These are phyloP conservation scores for Candida namnaoensis DNA, from an alignment of 805 yeast genomes.

Conservation along the genomic window DNA sequence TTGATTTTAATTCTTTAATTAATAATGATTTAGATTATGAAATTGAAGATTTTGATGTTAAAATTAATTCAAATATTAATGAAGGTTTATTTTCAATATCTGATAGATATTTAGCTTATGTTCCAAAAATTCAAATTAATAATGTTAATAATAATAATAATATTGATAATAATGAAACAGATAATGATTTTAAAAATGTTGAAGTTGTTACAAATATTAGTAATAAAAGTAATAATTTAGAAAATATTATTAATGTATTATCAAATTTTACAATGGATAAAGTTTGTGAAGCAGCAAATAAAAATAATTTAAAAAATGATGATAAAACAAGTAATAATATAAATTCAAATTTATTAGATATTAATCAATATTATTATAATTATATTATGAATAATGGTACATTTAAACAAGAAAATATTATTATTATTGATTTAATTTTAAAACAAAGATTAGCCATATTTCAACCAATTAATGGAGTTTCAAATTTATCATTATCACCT, in stretches of 20 bases:
- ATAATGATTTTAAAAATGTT: background rate
- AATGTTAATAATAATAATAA: background rate
- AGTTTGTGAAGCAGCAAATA: slow-evolving; percentile 36
- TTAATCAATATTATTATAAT: background rate
- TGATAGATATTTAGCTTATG: slow-evolving; percentile 31
- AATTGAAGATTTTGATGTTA: slow-evolving; percentile 5
- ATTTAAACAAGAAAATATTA: slow-evolving; percentile 22
- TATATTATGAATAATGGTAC: background rate
- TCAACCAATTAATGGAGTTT: slow-evolving; percentile 55
- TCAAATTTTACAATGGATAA: slow-evolving; percentile 48
- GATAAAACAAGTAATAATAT: background rate
- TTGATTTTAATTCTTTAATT: slow-evolving; percentile 1
- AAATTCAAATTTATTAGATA: background rate
- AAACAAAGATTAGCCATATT: slow-evolving; percentile 32
- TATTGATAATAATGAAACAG: no score
- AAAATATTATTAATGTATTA: slow-evolving; percentile 30
- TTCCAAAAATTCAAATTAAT: slow-evolving; percentile 7
- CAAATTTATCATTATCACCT: slow-evolving; percentile 52
- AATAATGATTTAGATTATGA: no score
- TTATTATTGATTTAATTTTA: slow-evolving; percentile 38
- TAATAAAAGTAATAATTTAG: background rate
- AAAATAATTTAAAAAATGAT: slow-evolving; percentile 9
- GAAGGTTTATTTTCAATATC: slow-evolving; percentile 32
- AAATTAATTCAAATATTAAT: slow-evolving; percentile 18
- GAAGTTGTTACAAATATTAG: background rate